Base-by-base conservation (phyloP, 176 grass and related monocot species). In the Neostapfia colusana region DNA sequence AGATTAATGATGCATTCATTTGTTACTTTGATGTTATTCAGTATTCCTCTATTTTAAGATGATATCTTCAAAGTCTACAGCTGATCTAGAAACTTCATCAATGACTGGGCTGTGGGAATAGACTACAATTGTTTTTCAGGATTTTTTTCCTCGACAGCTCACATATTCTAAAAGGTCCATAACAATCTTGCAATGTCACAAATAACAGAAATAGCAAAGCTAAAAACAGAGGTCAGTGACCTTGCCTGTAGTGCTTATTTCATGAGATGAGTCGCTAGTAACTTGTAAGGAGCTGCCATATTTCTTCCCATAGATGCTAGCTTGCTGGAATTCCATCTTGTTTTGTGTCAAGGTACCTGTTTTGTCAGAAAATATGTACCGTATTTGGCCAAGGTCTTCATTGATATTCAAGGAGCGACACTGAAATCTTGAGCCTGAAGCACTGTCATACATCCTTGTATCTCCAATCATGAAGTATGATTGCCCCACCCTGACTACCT, bases 401-500 rank as follows among this genome's bases (percentile, higher is more conserved):
- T 99, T 99, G 72, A 99, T 99, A 90, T 99, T 99, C 74, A 99
- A 92, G 76, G 96, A 99, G 69, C 96, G 83, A 60, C 96, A 99
- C 65, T 99, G 96, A 86, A 99, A 99, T 86, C 96, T 92, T 76
- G 96, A 92, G 69, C 90, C 85, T 87, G 96, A 99, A 86, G 28
- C 86, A 25, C 74, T 82, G 83, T 95, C 91, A 85, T 95, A 95
- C 96, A 99, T 99, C 28, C 80, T 83, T 67, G 77, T 89, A 78
- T 99, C 96, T 70, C 89, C 96, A 64, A 99, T 99, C 96, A 99
- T 99, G 75, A 99, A 99, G 70, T 99, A 99, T 43, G 91, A 95
- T 40, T 99, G 96, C 41, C 96, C 96, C 69, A 94, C 84, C 31
- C 95, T 88, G 28, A 99, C 96, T 55, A 99, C 63, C 80, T 99